Percentiles rank a stretch among this genome's conserved stretches.
Conservation (phyloP, 2,329 filamentous ascomycete species). For the Xylaria polymorpha region DNA sequence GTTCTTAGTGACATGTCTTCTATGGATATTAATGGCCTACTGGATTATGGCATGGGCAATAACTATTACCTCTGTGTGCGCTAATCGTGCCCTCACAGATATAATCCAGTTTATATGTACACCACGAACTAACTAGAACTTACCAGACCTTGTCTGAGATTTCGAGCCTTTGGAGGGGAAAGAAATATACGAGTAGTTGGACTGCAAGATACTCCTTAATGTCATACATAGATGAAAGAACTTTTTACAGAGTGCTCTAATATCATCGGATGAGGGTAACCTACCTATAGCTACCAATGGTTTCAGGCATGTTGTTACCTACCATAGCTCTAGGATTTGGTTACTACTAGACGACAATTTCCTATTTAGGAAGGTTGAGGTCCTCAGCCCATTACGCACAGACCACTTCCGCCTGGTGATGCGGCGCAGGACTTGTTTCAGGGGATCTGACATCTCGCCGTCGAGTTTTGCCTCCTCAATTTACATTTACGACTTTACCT, state of each 20-base stretch:
- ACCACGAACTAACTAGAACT: no score
- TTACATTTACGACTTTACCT: slow-evolving; percentile 8
- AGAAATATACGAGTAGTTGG: no score
- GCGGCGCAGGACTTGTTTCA: slow-evolving; percentile 11
- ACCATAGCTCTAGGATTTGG: neutral
- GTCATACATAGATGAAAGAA: no score
- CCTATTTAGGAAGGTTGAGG: slow-evolving; percentile 32
- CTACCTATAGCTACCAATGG: neutral
- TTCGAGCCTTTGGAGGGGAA: no score
- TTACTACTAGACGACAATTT: slow-evolving; percentile 2
- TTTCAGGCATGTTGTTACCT: no score
- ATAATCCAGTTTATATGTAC: no score
- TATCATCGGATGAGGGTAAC: neutral
- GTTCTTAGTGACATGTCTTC: neutral
- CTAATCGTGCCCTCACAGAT: no score
- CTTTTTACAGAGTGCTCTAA: neutral
- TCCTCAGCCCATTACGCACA: slow-evolving; percentile 14
- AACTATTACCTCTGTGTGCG: no score
- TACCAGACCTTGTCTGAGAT: no score
- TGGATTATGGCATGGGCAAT: no score
- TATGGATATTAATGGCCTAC: no score
- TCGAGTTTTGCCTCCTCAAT: slow-evolving; percentile 1
- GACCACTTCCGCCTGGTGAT: slow-evolving; percentile 12
- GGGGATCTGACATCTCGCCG: neutral
- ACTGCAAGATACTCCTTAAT: no score